Conservation (phyloP, 176 grass and related monocot genomes). For the Chrysopogon serrulatus region DNA sequence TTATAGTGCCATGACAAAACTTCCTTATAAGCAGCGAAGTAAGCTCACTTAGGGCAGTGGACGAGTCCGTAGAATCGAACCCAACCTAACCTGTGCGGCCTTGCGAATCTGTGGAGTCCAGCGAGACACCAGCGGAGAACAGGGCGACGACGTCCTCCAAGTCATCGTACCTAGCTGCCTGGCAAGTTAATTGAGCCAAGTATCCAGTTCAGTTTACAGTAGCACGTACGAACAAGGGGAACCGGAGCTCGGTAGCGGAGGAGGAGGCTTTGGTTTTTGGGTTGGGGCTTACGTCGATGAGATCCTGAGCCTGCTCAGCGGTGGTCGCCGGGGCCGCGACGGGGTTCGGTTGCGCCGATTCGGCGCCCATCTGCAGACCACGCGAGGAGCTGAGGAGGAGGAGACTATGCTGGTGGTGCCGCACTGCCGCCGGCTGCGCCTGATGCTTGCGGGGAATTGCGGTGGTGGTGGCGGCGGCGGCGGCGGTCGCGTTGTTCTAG, state of each 20-base stretch:
- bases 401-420: not conserved
- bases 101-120: slow-evolving; percentile 75
- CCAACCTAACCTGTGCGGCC: slow-evolving; percentile 85
- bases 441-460: not conserved
- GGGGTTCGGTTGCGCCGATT: slow-evolving; percentile 22
- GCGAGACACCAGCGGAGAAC: slow-evolving; percentile 59
- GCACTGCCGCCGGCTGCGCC: not conserved
- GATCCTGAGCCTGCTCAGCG: slow-evolving; percentile 46
- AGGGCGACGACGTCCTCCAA: slow-evolving; percentile 74
- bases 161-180: slow-evolving; percentile 95
- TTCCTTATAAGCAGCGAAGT: not conserved
- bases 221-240: not conserved
- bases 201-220: not conserved
- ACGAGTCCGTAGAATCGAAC: slow-evolving; percentile 8
- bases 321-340: not conserved
- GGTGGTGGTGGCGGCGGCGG: not conserved
- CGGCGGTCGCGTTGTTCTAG: not conserved
- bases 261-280: not conserved
- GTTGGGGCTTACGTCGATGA: slow-evolving; percentile 38
- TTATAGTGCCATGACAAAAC: not conserved
- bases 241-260: not conserved
- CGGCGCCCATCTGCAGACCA: slow-evolving; percentile 27
- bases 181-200: not conserved
- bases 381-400: not conserved
- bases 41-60: not conserved